Base-by-base conservation (phyloP, 2,329 filamentous ascomycete genomes). In the Arthrobotrys sphaeroides region DNA sequence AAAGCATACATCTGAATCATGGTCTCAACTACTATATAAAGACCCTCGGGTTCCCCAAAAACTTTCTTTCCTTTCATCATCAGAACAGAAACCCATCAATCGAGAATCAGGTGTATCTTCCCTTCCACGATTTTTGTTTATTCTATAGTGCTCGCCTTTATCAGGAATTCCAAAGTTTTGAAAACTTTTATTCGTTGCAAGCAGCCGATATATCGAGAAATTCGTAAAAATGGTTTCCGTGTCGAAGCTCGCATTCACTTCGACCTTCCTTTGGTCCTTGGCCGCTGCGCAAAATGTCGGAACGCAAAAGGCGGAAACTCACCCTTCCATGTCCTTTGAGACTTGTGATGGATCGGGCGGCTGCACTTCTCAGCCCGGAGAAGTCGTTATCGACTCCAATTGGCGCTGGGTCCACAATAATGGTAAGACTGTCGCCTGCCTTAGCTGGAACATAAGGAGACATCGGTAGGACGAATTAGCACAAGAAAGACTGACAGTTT, bases 371-470 rank as follows among this genome's bases (percentile, higher is more conserved):
- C 86, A 86, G 77, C 78, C 80, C 45, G 87, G 85, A 45, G 84
- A 84, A 24, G 83, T 89, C 61, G 86, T 86, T 60, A 82, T 89
- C 78, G 86, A 88, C 78, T 79, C 85, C 78, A 86, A 86, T 81
- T 86, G 85, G 85, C 83, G 85, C 76, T 86, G 85, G 85, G 73
- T 84, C 20, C 85, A 86, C 80, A 81, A 82, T 38, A 82, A 80
- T 59, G 80, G 78, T 75, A 69, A 20, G 55, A 16, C 3, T 16
- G 6, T 5, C 33, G 18, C 10, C 26, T 6, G 36, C 28, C 5
- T 20, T n/a, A 9, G n/a, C 45, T 33, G n/a, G 9, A 31, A 6
- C 13, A 18, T 28, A 16, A 33, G 5, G 20, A 18, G 12, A 22
- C n/a, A 24, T 22, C 20, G 10, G 10, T 12, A 47, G 16, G n/a